These are phyloP conservation scores for Ocimum tenuiflorum DNA, from an alignment of 257 asterid genomes.

Conservation along the genomic window DNA sequence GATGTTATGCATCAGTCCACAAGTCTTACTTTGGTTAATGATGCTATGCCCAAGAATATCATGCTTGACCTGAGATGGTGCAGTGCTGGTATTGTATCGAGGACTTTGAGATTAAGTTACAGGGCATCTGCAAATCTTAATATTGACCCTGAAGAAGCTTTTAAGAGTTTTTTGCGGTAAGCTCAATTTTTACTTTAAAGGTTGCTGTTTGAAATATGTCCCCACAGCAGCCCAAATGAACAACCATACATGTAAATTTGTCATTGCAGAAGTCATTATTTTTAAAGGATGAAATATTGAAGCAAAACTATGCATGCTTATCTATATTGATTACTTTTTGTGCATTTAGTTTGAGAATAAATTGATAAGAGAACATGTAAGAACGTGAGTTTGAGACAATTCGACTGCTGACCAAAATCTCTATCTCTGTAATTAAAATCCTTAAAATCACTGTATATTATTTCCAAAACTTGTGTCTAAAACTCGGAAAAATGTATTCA, in stretches of 20 bases:
- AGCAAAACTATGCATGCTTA: background rate
- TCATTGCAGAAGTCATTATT: background rate
- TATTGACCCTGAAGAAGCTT: constrained; percentile 42
- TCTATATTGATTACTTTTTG: background rate
- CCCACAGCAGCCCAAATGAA: background rate
- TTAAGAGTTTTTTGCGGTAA: constrained; percentile 52
- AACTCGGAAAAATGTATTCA: background rate
- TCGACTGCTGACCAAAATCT: background rate
- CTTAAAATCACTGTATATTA: background rate
- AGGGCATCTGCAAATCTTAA: constrained; percentile 40
- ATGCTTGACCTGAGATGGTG: constrained; percentile 66
- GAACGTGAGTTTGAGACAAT: no score
- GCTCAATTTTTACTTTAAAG: constrained; percentile 18
- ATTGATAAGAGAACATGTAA: no score
- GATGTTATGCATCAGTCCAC: constrained; percentile 36
- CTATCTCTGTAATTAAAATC: background rate
- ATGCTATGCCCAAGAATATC: constrained; percentile 30
- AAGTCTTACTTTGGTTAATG: constrained; percentile 22
- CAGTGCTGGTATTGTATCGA: constrained; percentile 40
- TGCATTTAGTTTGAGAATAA: background rate
- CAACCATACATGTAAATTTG: background rate
- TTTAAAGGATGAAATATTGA: background rate
- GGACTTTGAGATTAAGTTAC: constrained; percentile 47
- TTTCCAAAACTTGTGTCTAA: background rate
- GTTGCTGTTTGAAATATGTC: background rate